phyloP scores from a whole-genome alignment of 1,284 basidiomycete species.

The Coniophora puteana region DNA sequence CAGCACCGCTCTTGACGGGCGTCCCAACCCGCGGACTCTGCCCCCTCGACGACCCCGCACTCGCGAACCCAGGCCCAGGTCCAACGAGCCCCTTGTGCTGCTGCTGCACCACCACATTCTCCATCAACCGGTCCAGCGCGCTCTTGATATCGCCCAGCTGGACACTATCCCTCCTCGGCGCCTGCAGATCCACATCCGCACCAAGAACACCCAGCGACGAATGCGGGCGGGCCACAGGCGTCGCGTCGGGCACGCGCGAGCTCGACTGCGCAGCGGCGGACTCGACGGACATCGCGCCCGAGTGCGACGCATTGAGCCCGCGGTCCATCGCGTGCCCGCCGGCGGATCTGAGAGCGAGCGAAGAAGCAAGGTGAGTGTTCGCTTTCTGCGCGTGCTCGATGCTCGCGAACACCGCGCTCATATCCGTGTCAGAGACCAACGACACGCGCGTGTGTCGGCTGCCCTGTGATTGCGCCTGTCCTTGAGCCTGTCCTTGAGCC shows the following conservation, averaged over 20 bases:
- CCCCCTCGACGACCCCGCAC: no score
- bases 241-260: slow-evolving; percentile 1
- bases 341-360: background rate
- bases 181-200: slow-evolving; percentile 29
- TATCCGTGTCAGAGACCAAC: no score
- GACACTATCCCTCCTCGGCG: slow-evolving; percentile 26
- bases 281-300: background rate
- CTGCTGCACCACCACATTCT: no score
- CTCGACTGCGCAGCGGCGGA: background rate
- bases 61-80: background rate
- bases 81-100: background rate
- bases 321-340: background rate
- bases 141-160: slow-evolving; percentile 70
- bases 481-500: no score
- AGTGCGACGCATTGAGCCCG: slow-evolving; percentile 1
- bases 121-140: slow-evolving; percentile 74
- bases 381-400: slow-evolving; percentile 42
- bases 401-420: slow-evolving; percentile 40
- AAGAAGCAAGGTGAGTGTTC: slow-evolving; percentile 23
- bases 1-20: no score
- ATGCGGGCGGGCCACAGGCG: slow-evolving; percentile 9
- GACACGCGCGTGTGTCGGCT: no score
- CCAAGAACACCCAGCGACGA: slow-evolving; percentile 18
- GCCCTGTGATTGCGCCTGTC: no score
- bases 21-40: no score